Evolutionary conservation across 441 rosid genomes (phyloP), one percentile per base, ranked within the genome.

Genomic region (Gossypium trilobum): DNA sequence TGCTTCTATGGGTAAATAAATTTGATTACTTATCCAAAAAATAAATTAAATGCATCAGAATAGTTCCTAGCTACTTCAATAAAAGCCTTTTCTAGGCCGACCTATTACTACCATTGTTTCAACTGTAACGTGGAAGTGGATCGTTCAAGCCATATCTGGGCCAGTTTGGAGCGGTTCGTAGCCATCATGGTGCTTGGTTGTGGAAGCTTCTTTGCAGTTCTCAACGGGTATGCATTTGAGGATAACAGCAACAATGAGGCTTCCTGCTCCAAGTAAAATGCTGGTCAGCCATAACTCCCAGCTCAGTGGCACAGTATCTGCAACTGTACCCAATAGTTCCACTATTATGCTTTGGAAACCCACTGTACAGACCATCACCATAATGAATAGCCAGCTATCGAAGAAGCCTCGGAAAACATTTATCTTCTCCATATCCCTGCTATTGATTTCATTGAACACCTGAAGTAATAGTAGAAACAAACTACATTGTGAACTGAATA

Each of bases 171-270:
- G 87, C 1, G 84, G 78, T 57, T 83, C 83, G 59, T 89, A 89
- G 22, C 88, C 91, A 57, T 89, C 85, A 4, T 79, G 85, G 58
- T 78, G 75, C 63, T 62, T 46, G 25, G 65, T 42, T 36, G 20
- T 8, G 60, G 75, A 68, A 14, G 63, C 57, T 16, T 39, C 31
- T 33, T 59, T 20, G 31, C 22, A 16, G 0, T 23, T 57, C 55
- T 68, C 80, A 8, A 82, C 81, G 14, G 91, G 90, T 46, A 89
- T 82, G 81, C 86, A 89, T 80, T 87, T 89, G 62, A 89, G 78
- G 52, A 87, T 50, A 17, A 78, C 84, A 13, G 86, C 83, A 25
- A 86, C 74, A 0, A 80, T 61, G 73, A 89, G 81, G 83, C 90
- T 84, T 61, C 71, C 79, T 19, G 89, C 87, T 73, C 92, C 88